Base-by-base conservation (phyloP, 495 filamentous ascomycete species). In the Tirmania nivea region DNA sequence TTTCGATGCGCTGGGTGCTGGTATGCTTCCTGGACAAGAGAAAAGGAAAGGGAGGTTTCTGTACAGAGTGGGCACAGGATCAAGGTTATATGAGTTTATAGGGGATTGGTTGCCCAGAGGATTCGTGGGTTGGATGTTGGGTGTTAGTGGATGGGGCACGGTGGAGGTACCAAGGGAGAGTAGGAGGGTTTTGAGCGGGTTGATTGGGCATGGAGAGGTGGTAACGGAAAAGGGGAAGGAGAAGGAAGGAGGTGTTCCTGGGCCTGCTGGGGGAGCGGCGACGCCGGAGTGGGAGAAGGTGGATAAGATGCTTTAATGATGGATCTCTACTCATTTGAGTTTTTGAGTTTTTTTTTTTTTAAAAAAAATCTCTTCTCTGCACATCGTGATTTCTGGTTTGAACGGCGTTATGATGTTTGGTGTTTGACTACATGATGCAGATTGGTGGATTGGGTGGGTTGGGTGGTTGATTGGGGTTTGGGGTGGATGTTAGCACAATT, bases 91-190 rank as follows among this genome's bases (percentile, higher is more conserved):
- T 66, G 80, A 80, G n/a, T 69, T 93, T 35, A 79, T 96, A 1
- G 92, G 90, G 2, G 73, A 75, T 14, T 92, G 80, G 79, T 74
- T 80, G n/a, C 90, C 90, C 10, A 70, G 73, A 16, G 75, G 79
- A 8, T 48, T 95, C 34, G 83, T 95, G 20, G 77, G 75, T 16
- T 85, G 84, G 81, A 94, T 96, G 84, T 77, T 94, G 74, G 83
- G 87, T 1, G 74, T 84, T 35, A 68, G 76, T 42, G 69, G 68
- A 52, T 75, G 74, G 4, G 67, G 69, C 14, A 14, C 39, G 52
- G 66, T 71, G 62, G 62, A 74, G 54, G 54, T 35, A 5, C 25
- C 25, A 7, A 31, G 7, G 6, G 64, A 60, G 48, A 67, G 66
- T 52, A 69, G 67, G 50, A 75, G 75, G 5, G 69, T 70, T 52